Evolutionary conservation across 2,329 filamentous ascomycete genomes (phyloP).

Genomic region (Periconia sp.): DNA sequence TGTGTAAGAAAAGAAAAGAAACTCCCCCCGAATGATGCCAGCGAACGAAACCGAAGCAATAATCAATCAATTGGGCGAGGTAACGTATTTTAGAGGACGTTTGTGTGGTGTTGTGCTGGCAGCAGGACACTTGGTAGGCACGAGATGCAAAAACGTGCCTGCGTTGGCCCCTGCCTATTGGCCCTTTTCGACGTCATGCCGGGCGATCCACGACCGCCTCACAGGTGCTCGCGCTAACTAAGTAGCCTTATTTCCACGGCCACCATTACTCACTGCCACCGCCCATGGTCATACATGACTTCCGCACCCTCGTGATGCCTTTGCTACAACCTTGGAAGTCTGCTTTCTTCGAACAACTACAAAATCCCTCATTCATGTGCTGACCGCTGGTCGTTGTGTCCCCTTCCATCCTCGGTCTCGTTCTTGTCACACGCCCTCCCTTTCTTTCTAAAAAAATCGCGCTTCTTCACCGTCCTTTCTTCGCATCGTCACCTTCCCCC

Average conservation of each 20-base stretch:
- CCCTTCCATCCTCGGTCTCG: neutral
- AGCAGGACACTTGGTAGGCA: neutral
- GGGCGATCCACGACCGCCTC: neutral
- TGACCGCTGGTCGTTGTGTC: neutral
- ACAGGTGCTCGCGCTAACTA: neutral
- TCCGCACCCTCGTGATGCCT: no score
- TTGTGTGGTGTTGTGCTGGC: no score
- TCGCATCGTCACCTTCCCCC: neutral
- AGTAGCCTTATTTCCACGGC: neutral
- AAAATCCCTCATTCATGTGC: neutral
- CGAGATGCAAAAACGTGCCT: neutral
- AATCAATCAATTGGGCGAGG: no score
- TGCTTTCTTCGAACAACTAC: neutral
- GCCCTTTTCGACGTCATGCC: neutral
- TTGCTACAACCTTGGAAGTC: no score
- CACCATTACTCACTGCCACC: no score
- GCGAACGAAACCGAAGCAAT: no score
- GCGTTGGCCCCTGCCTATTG: neutral
- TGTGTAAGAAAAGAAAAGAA: no score
- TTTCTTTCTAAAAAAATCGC: neutral
- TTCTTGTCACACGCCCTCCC: neutral
- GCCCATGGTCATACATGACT: no score
- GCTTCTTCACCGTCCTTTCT: neutral
- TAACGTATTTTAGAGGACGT: no score
- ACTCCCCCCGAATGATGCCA: no score